Evolutionary conservation across 164 flowering plant species (phyloP).

Genomic region (Annona squamosa): DNA sequence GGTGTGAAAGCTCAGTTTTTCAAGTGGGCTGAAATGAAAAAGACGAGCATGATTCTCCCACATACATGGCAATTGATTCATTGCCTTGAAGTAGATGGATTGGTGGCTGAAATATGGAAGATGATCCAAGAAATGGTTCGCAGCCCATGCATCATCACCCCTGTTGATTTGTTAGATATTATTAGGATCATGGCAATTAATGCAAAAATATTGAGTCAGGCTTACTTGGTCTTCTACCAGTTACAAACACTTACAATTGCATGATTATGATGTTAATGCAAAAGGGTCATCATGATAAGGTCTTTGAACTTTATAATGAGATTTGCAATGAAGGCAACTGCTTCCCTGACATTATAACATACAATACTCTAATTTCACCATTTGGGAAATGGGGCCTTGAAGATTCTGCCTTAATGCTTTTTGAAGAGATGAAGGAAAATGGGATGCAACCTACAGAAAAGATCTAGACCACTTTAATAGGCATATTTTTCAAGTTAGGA

Average conservation of each 20-base stretch:
- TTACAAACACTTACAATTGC: conserved; percentile 55
- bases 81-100: conserved; percentile 57
- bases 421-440: conserved; percentile 87
- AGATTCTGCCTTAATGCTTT: conserved; percentile 69
- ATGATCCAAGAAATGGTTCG: conserved; percentile 71
- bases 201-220: conserved; percentile 85
- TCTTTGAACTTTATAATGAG: conserved; percentile 80
- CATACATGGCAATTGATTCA: conserved; percentile 73
- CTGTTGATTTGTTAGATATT: conserved; percentile 58
- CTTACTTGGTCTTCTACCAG: conserved; percentile 70
- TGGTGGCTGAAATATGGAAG: conserved; percentile 78
- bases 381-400: conserved; percentile 62
- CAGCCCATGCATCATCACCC: conserved; percentile 38
- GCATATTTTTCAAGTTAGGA: conserved; percentile 56
- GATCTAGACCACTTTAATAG: conserved; percentile 72
- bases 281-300: conserved; percentile 74
- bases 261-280: conserved; percentile 73
- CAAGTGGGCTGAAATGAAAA: conserved; percentile 80
- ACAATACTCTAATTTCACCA: conserved; percentile 61
- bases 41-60: conserved; percentile 58
- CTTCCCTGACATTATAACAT: conserved; percentile 74
- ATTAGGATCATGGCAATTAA: conserved; percentile 59
- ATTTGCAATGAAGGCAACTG: conserved; percentile 81
- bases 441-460: conserved; percentile 71
- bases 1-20: conserved; percentile 75